Percentiles rank a stretch among this genome's conserved stretches.
Conservation (phyloP, 2,329 filamentous ascomycete genomes). For the Zymoseptoria passerinii region DNA sequence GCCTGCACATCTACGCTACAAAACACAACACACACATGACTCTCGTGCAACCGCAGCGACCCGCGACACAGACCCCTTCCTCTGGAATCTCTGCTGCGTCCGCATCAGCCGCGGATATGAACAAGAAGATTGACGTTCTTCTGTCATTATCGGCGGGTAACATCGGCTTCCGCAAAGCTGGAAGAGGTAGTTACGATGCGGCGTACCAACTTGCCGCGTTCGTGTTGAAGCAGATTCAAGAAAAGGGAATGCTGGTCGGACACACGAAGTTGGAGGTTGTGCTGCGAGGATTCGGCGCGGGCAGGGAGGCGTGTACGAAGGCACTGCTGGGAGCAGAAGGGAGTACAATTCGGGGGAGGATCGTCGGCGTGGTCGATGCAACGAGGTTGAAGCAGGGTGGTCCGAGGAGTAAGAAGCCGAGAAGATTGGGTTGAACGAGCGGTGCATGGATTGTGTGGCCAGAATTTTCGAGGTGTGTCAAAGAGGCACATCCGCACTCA, state of each 20-base stretch:
- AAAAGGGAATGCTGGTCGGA: constrained; percentile 66
- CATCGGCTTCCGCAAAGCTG: constrained; percentile 80
- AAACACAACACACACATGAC: constrained; percentile 97
- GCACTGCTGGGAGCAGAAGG: constrained; percentile 82
- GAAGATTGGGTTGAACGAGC: constrained; percentile 58
- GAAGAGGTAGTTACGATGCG: constrained; percentile 77
- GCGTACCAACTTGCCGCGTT: constrained; percentile 84
- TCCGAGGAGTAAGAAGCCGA: constrained; percentile 73
- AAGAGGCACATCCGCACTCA: neutral
- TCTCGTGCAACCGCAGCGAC: constrained; percentile 58
- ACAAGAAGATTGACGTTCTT: constrained; percentile 51
- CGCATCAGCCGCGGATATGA: constrained; percentile 44
- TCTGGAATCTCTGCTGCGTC: constrained; percentile 22
- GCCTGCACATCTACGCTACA: constrained; percentile 76
- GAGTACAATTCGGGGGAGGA: constrained; percentile 61
- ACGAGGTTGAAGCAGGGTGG: constrained; percentile 95
- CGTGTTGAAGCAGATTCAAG: constrained; percentile 74
- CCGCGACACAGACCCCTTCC: constrained; percentile 20
- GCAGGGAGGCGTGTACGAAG: constrained; percentile 83
- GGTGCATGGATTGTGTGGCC: neutral
- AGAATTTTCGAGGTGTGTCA: neutral
- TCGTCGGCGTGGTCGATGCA: constrained; percentile 72
- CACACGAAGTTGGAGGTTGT: constrained; percentile 73
- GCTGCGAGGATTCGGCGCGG: constrained; percentile 75
- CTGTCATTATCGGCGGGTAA: constrained; percentile 77